phyloP scores from a whole-genome alignment of 2,329 filamentous ascomycete species.

The Colletotrichum paranaense region DNA sequence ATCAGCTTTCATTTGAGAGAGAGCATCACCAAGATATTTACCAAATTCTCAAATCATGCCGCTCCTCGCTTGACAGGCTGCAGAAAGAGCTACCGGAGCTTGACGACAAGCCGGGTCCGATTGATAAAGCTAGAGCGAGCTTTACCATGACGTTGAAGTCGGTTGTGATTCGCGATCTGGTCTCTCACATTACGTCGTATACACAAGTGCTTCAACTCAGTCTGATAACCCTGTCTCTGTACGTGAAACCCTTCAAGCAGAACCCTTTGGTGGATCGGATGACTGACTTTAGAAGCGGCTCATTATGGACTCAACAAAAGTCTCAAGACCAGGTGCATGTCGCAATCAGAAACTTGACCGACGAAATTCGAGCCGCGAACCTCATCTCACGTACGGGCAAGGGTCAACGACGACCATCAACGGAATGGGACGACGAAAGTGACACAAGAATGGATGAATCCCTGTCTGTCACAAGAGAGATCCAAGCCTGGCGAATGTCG shows the following conservation, averaged over 20 bases:
- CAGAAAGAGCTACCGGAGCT: conserved; percentile 39
- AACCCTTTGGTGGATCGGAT: no score
- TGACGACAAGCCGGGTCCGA: conserved; percentile 28
- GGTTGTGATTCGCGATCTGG: conserved; percentile 38
- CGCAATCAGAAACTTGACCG: conserved; percentile 41
- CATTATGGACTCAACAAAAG: conserved; percentile 38
- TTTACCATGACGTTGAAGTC: conserved; percentile 39
- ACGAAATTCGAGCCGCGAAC: conserved; percentile 37
- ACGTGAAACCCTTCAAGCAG: not conserved
- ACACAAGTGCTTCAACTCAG: conserved; percentile 43
- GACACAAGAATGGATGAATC: conserved; percentile 24
- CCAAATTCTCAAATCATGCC: conserved; percentile 40
- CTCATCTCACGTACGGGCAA: conserved; percentile 28
- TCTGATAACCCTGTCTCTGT: conserved; percentile 41
- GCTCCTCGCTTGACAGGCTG: conserved; percentile 36
- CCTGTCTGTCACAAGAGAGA: conserved; percentile 37
- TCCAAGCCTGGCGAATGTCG: conserved; percentile 41
- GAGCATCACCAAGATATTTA: conserved; percentile 41
- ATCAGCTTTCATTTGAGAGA: conserved; percentile 39
- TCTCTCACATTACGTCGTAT: conserved; percentile 41
- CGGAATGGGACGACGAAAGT: conserved; percentile 31
- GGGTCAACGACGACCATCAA: not conserved
- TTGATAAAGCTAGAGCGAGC: conserved; percentile 37
- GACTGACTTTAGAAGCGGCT: conserved; percentile 31
- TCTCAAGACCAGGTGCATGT: conserved; percentile 42